phyloP scores from a whole-genome alignment of 768 basidiomycete genomes.

The Ramaria sp. region DNA sequence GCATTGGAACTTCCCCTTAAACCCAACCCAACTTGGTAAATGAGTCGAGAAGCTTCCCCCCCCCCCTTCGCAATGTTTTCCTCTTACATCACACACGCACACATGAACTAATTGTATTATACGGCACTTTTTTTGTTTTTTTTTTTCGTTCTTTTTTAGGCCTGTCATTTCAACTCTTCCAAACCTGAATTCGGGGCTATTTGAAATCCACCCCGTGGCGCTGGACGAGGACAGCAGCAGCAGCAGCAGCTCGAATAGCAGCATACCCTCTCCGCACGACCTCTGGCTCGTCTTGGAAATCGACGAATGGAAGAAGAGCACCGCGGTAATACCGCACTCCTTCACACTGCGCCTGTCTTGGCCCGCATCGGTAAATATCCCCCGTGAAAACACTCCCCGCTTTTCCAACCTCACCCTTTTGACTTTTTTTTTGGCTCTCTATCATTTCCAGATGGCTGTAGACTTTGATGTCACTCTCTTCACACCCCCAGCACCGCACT shows the following conservation, averaged over 20 bases:
- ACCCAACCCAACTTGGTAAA: not conserved
- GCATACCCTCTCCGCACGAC: not conserved
- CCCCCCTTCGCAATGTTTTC: too few species aligned
- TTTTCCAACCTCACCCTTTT: not conserved
- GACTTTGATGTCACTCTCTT: not conserved
- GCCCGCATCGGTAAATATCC: not conserved
- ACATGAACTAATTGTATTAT: not conserved
- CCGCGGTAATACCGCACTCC: not conserved
- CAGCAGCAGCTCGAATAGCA: not conserved
- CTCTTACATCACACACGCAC: not conserved
- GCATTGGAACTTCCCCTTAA: not conserved
- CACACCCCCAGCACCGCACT: not conserved
- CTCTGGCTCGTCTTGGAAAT: not conserved
- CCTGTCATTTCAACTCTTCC: not conserved
- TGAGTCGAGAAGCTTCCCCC: too few species aligned
- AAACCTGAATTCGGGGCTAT: not conserved
- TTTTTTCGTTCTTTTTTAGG: too few species aligned
- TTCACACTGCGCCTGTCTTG: constrained; percentile 1
- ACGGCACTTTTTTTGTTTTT: too few species aligned
- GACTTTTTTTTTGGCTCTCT: too few species aligned
- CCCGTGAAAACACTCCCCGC: not conserved
- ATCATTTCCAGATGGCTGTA: not conserved
- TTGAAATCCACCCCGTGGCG: not conserved
- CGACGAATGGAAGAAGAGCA: not conserved
- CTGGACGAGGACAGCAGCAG: not conserved